Percentiles rank a stretch among this genome's conserved stretches.
phyloP scores from a whole-genome alignment of 2,329 filamentous ascomycete species.

The Lasiodiplodia gonubiensis region DNA sequence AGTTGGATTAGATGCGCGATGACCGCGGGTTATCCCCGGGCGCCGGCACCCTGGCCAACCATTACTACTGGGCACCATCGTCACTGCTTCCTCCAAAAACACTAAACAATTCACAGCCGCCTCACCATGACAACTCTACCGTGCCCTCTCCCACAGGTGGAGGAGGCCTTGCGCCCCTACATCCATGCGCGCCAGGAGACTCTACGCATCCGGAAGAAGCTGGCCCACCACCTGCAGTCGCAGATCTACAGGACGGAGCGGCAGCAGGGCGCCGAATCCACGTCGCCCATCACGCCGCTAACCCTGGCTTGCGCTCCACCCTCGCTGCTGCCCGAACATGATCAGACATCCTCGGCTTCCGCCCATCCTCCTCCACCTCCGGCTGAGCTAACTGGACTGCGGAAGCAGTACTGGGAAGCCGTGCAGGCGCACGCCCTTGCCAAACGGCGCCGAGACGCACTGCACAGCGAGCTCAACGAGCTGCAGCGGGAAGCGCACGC shows the following conservation, averaged over 20 bases:
- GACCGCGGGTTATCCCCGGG: not conserved
- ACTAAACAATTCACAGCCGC: slow-evolving; percentile 5
- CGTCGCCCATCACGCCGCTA: slow-evolving; percentile 38
- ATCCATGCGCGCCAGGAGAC: slow-evolving; percentile 46
- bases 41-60: not conserved
- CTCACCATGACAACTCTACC: slow-evolving; percentile 23
- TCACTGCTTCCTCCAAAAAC: not conserved
- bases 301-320: slow-evolving; percentile 41
- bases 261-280: slow-evolving; percentile 4
- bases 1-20: slow-evolving; percentile 1
- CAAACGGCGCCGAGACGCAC: slow-evolving; percentile 45
- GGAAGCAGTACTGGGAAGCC: slow-evolving; percentile 54
- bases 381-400: slow-evolving; percentile 50
- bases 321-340: slow-evolving; percentile 30
- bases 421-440: slow-evolving; percentile 51
- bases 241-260: slow-evolving; percentile 31
- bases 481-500: slow-evolving; percentile 33
- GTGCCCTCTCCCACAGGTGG: slow-evolving; percentile 47
- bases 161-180: slow-evolving; percentile 43
- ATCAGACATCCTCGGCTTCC: not conserved
- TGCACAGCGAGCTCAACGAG: slow-evolving; percentile 42
- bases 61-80: slow-evolving; percentile 6
- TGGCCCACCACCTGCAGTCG: slow-evolving; percentile 42
- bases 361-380: not conserved
- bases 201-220: slow-evolving; percentile 41